Evolutionary conservation across 2,329 filamentous ascomycete species (phyloP).

Genomic region (Curvularia eragrostidis): DNA sequence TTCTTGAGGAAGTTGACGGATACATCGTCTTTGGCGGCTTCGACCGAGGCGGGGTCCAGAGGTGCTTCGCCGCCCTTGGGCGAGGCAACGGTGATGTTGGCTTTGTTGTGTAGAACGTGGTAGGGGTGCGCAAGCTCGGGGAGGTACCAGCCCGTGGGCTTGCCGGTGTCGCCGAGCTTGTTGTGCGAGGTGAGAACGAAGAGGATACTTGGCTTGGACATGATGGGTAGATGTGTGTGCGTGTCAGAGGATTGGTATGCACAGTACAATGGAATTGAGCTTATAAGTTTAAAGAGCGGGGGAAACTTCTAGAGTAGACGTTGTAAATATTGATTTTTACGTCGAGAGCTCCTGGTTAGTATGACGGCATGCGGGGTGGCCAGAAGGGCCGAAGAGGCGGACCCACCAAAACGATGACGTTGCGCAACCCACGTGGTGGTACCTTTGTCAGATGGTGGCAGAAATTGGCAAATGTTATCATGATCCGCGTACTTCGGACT

Average conservation of each 20-base stretch:
- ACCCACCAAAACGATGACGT: not conserved
- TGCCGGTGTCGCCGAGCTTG: constrained; percentile 52
- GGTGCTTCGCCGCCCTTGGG: constrained; percentile 50
- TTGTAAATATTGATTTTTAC: not conserved
- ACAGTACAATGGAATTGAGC: not conserved
- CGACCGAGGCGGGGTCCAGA: constrained; percentile 46
- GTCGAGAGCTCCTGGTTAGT: not conserved
- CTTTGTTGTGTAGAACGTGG: constrained; percentile 47
- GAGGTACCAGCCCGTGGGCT: constrained; percentile 74
- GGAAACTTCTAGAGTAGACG: not conserved
- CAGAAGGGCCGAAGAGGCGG: not conserved
- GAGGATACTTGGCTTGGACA: constrained; percentile 64
- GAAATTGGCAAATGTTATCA: not conserved
- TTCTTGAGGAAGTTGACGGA: constrained; percentile 54
- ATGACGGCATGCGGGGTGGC: not conserved
- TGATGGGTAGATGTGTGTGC: constrained; percentile 4
- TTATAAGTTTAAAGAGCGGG: not conserved
- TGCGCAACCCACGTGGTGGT: too few species aligned
- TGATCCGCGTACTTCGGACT: not conserved
- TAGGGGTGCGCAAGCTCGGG: constrained; percentile 50
- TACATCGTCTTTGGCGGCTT: constrained; percentile 58
- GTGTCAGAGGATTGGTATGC: too few species aligned
- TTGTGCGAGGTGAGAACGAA: constrained; percentile 72
- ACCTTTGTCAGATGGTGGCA: too few species aligned
- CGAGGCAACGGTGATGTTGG: constrained; percentile 50